Conservation (phyloP, 306 rosid species). For the Senna siamea region DNA sequence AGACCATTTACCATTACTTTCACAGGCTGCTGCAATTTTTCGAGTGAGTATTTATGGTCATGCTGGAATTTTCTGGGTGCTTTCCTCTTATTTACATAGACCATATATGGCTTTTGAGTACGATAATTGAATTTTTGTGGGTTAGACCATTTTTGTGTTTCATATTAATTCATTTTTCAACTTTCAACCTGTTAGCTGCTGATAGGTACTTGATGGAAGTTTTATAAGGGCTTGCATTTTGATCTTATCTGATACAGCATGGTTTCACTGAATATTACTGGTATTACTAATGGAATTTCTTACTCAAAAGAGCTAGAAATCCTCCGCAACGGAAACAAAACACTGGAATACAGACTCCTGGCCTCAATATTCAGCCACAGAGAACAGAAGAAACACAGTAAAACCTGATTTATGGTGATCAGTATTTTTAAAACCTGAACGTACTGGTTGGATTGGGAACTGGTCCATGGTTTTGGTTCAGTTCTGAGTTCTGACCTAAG, state of each 20-base stretch:
- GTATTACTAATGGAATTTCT: too few relatives aligned
- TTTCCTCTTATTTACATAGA: neutral
- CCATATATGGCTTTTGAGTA: neutral
- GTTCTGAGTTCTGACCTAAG: too few relatives aligned
- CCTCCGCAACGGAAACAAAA: too few relatives aligned
- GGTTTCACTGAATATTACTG: too few relatives aligned
- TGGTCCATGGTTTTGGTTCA: too few relatives aligned
- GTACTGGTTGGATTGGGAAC: too few relatives aligned
- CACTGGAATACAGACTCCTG: too few relatives aligned
- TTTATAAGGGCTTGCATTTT: neutral
- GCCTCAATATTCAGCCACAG: too few relatives aligned
- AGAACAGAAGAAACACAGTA: too few relatives aligned
- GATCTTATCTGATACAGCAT: neutral
- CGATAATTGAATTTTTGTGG: neutral
- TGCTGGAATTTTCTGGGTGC: neutral
- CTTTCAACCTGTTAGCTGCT: slow-evolving; percentile 19
- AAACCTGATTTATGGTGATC: too few relatives aligned
- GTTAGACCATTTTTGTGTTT: neutral
- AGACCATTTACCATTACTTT: slow-evolving; percentile 84
- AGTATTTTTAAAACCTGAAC: too few relatives aligned
- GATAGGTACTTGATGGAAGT: slow-evolving; percentile 2
- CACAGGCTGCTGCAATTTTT: slow-evolving; percentile 89
- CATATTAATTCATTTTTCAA: neutral
- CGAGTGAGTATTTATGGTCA: slow-evolving; percentile 58
- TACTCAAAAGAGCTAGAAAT: too few relatives aligned